Conservation (phyloP, 2,329 filamentous ascomycete genomes). For the Aspergillus ustus region DNA sequence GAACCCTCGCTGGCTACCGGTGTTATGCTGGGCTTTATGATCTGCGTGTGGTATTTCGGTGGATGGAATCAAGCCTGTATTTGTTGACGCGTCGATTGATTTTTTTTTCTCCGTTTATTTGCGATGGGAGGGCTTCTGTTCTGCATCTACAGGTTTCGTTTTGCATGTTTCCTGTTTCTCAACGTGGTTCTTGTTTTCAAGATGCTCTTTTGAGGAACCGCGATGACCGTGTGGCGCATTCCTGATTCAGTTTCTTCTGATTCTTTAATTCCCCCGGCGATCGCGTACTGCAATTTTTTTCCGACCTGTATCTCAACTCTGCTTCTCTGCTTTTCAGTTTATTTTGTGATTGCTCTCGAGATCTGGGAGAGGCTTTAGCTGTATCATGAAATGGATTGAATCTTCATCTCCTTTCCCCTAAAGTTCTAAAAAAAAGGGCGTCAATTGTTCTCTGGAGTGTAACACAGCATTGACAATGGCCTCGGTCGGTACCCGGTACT, state of each 20-base stretch:
- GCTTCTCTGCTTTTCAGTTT: background rate
- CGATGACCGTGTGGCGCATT: background rate
- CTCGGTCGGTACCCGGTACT: background rate
- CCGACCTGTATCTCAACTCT: constrained; percentile 5
- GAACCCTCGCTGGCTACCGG: background rate
- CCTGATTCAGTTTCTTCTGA: background rate
- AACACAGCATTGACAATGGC: background rate
- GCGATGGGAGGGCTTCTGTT: background rate
- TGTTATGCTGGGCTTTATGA: background rate
- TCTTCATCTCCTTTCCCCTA: background rate
- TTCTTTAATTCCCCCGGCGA: constrained; percentile 3
- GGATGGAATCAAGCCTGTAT: background rate
- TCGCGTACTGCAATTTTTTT: constrained; percentile 7
- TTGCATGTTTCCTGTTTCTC: background rate
- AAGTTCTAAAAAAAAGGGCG: background rate
- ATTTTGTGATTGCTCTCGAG: constrained; percentile 4
- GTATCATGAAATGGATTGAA: background rate
- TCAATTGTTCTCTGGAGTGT: too few relatives aligned
- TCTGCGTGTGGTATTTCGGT: background rate
- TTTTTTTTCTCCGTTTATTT: background rate
- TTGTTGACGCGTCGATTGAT: background rate
- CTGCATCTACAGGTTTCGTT: constrained; percentile 9
- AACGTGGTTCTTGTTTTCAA: background rate
- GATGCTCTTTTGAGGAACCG: background rate
- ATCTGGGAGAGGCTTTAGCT: background rate